Evolutionary conservation across 192 early-diverging fungal species (phyloP).

Genomic region (Coemansia sp.): DNA sequence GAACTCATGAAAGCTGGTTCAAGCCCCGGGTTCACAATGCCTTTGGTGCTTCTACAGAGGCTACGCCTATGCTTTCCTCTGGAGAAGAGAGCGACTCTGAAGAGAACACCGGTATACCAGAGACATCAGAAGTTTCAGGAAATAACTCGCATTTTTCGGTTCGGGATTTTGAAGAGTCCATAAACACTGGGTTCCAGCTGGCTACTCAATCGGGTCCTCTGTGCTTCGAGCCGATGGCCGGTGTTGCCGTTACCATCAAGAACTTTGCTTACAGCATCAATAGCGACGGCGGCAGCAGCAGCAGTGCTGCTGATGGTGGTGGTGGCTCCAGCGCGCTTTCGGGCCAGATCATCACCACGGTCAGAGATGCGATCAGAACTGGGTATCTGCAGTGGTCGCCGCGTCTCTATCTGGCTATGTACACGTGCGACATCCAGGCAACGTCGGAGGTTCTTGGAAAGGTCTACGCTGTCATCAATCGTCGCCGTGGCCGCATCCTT

Average conservation of each 20-base stretch:
- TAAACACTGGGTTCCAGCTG: constrained; percentile 92
- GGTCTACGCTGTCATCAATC: constrained; percentile 92
- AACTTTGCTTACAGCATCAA: constrained; percentile 17
- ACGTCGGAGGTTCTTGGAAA: constrained; percentile 93
- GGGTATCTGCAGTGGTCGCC: constrained; percentile 94
- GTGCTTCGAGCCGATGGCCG: constrained; percentile 90
- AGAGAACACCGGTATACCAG: constrained; percentile 5
- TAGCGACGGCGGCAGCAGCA: constrained; percentile 1
- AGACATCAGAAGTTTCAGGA: neutral
- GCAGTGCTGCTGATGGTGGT: neutral
- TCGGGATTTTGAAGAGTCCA: constrained; percentile 73
- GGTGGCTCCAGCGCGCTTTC: constrained; percentile 22
- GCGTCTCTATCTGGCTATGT: constrained; percentile 93
- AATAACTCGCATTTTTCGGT: constrained; percentile 42
- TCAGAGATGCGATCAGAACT: constrained; percentile 78
- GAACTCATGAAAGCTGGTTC: constrained; percentile 34
- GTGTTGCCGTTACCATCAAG: constrained; percentile 61
- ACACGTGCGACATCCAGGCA: constrained; percentile 95
- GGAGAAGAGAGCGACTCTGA: constrained; percentile 34
- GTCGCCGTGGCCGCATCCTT: constrained; percentile 86
- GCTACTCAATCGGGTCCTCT: constrained; percentile 87
- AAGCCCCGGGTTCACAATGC: constrained; percentile 11
- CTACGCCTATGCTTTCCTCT: constrained; percentile 41
- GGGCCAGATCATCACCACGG: constrained; percentile 87
- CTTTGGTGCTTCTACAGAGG: constrained; percentile 15